These are phyloP conservation scores for Thelonectria discophora DNA, from an alignment of 2,329 filamentous ascomycete species.

Conservation along the genomic window DNA sequence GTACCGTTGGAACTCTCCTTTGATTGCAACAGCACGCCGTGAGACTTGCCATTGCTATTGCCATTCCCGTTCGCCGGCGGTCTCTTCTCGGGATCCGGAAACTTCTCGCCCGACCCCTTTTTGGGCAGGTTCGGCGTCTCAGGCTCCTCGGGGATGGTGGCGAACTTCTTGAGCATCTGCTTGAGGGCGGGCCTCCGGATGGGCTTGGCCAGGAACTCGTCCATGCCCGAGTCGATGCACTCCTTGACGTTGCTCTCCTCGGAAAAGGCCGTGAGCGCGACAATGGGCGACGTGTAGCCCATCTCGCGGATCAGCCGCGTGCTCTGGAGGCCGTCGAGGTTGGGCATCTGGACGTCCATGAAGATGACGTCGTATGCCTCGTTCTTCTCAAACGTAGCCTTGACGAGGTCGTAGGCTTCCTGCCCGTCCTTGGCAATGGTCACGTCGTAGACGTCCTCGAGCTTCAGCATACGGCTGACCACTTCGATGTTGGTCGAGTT, in stretches of 20 bases:
- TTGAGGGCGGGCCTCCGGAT: conserved; percentile 87
- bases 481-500: conserved; percentile 67
- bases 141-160: conserved; percentile 78
- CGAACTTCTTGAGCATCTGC: conserved; percentile 84
- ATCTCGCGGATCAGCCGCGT: conserved; percentile 85
- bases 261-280: conserved; percentile 88
- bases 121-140: conserved; percentile 32
- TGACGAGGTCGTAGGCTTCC: conserved; percentile 87
- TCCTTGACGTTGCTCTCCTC: conserved; percentile 90
- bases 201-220: conserved; percentile 82
- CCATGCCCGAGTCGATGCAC: conserved; percentile 89
- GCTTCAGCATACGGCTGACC: conserved; percentile 71
- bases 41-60: conserved; percentile 28
- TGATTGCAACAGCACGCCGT: neutral
- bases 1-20: conserved; percentile 6
- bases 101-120: conserved; percentile 25
- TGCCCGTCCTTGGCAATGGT: conserved; percentile 87
- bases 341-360: conserved; percentile 97
- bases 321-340: conserved; percentile 87
- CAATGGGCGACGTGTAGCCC: conserved; percentile 88
- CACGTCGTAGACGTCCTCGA: conserved; percentile 85
- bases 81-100: conserved; percentile 31
- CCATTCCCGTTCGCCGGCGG: conserved; percentile 27
- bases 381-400: conserved; percentile 78
- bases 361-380: conserved; percentile 87